phyloP scores from a whole-genome alignment of 495 filamentous ascomycete species.

The Penicillium macrosclerotiorum region DNA sequence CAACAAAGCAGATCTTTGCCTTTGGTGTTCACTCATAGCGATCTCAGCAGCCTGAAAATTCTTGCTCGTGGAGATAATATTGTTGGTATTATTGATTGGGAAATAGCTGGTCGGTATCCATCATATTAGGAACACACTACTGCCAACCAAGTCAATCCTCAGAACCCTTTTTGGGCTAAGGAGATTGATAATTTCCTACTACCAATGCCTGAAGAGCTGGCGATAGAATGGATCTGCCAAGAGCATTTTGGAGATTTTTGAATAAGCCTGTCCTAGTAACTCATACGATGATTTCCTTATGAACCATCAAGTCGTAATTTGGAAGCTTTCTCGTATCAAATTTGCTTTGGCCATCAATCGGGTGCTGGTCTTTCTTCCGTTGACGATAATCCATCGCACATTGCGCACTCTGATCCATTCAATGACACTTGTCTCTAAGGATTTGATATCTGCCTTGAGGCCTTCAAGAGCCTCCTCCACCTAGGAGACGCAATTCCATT shows the following conservation, averaged over 20 bases:
- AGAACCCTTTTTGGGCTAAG: constrained; percentile 43
- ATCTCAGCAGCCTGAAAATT: constrained; percentile 45
- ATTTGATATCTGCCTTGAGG: constrained; percentile 27
- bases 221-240: constrained; percentile 46
- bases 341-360: constrained; percentile 28
- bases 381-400: constrained; percentile 33
- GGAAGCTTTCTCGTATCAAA: constrained; percentile 27
- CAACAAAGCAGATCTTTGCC: constrained; percentile 33
- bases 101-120: constrained; percentile 51
- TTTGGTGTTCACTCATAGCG: constrained; percentile 40
- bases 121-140: constrained; percentile 53
- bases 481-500: constrained; percentile 45
- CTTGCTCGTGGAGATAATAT: constrained; percentile 35
- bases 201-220: constrained; percentile 42
- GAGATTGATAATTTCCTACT: constrained; percentile 51
- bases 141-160: constrained; percentile 45
- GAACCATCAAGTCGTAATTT: constrained; percentile 21
- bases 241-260: constrained; percentile 40
- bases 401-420: constrained; percentile 35
- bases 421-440: constrained; percentile 31
- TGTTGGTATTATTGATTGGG: constrained; percentile 54
- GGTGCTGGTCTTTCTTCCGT: constrained; percentile 34
- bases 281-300: no score
- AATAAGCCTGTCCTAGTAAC: no score
- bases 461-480: constrained; percentile 36